phyloP scores from a whole-genome alignment of 345 rosid species.

The Euphorbia lathyris region DNA sequence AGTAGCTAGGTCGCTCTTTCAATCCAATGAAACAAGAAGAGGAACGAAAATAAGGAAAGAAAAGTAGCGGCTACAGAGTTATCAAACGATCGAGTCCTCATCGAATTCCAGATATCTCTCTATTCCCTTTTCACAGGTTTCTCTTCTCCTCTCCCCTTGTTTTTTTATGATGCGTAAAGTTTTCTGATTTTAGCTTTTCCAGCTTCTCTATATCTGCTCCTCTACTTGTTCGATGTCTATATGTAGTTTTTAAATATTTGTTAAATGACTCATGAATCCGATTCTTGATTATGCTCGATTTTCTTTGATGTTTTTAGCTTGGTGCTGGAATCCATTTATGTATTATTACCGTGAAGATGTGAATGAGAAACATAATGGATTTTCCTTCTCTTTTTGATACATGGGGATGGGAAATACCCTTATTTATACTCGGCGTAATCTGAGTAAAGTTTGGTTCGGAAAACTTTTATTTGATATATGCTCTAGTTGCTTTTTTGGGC shows the following conservation, averaged over 20 bases:
- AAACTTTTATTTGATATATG: background rate
- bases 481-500: background rate
- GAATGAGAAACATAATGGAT: background rate
- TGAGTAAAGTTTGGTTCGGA: background rate
- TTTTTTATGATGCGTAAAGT: background rate
- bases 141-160: background rate
- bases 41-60: background rate
- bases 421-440: background rate
- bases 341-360: background rate
- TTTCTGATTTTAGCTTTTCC: background rate
- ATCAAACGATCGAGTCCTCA: background rate
- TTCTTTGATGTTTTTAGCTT: too few relatives aligned
- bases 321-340: too few relatives aligned
- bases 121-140: background rate
- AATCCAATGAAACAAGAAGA: background rate
- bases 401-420: background rate
- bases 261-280: too few relatives aligned
- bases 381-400: background rate
- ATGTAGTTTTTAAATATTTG: background rate
- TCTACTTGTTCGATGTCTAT: background rate
- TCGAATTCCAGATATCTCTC: background rate
- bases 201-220: background rate
- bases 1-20: too few relatives aligned
- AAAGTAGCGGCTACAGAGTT: too few relatives aligned
- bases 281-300: too few relatives aligned